phyloP scores from a whole-genome alignment of 2,329 filamentous ascomycete genomes.

The Xylariaceae sp. region DNA sequence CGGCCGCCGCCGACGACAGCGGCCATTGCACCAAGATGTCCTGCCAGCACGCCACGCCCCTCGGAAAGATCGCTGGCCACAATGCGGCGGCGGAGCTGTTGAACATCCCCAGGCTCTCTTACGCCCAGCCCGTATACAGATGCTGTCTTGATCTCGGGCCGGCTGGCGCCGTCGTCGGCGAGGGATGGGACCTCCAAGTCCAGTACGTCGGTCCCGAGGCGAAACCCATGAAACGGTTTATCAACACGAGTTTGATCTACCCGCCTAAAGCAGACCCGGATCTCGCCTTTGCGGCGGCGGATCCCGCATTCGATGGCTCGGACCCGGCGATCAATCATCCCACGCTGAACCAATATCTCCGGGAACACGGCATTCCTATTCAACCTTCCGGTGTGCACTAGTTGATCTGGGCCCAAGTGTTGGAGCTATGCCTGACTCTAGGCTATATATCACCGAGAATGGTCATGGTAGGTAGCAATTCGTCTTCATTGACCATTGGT shows the following conservation, averaged over 20 bases:
- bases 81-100: constrained; percentile 16
- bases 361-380: not conserved
- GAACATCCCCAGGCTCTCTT: constrained; percentile 5
- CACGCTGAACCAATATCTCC: constrained; percentile 1
- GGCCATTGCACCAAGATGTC: constrained; percentile 15
- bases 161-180: constrained; percentile 8
- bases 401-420: too few relatives aligned
- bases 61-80: constrained; percentile 13
- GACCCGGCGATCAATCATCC: constrained; percentile 3
- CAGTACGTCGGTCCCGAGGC: not conserved
- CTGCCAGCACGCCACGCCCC: constrained; percentile 15
- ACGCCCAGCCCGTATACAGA: constrained; percentile 12
- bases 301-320: constrained; percentile 8
- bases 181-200: constrained; percentile 11
- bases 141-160: constrained; percentile 15
- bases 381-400: not conserved
- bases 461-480: too few relatives aligned
- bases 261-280: constrained; percentile 8
- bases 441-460: too few relatives aligned
- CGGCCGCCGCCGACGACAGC: constrained; percentile 5
- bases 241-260: constrained; percentile 14
- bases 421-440: too few relatives aligned
- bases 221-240: constrained; percentile 14
- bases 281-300: constrained; percentile 10
- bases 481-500: too few relatives aligned